phyloP scores from a whole-genome alignment of 345 rosid species.

The Fremontodendron californicum region DNA sequence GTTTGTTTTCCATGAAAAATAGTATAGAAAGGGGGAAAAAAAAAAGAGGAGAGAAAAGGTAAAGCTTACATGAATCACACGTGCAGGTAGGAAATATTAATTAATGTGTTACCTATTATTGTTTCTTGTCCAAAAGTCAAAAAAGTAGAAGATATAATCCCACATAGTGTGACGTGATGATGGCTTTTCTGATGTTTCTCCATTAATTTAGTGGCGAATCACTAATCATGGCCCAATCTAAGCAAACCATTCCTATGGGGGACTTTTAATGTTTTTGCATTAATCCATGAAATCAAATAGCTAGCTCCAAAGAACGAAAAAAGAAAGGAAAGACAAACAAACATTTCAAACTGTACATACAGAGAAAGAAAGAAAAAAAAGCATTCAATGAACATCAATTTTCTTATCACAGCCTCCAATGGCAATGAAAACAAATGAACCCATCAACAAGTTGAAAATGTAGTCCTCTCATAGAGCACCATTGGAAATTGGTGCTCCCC shows the following conservation, averaged over 20 bases:
- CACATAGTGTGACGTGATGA: neutral
- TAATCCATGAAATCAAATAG: conserved; percentile 13
- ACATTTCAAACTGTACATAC: conserved; percentile 32
- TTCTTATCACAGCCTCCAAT: conserved; percentile 8
- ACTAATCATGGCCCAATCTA: conserved; percentile 18
- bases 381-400: conserved; percentile 8
- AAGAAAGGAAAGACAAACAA: conserved; percentile 22
- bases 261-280: conserved; percentile 5
- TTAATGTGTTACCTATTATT: conserved; percentile 6
- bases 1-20: neutral
- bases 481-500: conserved; percentile 54
- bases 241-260: conserved; percentile 4
- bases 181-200: neutral
- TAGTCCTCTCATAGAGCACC: conserved; percentile 24
- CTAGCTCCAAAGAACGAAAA: conserved; percentile 10
- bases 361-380: neutral
- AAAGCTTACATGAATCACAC: conserved; percentile 6
- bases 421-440: conserved; percentile 13
- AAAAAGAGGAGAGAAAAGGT: neutral
- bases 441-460: conserved; percentile 6
- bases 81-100: conserved; percentile 6
- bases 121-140: conserved; percentile 11
- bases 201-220: conserved; percentile 19
- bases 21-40: neutral
- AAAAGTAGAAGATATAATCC: neutral